Evolutionary conservation across 2,329 filamentous ascomycete genomes (phyloP), one percentile per base, ranked within the genome.

Genomic region (Aschersonia sp.): DNA sequence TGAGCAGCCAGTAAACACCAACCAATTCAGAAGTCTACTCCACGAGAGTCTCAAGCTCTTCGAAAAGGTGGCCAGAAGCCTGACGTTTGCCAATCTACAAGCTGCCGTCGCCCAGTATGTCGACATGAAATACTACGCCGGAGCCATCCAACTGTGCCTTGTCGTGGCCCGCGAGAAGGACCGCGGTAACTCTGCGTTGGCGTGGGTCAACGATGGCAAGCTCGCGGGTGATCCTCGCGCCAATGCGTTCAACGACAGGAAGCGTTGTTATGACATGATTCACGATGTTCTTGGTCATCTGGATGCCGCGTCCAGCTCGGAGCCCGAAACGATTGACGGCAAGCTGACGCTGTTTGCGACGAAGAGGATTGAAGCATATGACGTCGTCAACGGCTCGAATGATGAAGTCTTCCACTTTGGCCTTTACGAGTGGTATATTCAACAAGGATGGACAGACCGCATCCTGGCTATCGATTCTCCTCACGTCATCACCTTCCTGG

Each of bases 341-440:
- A 80, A 84, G 54, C 76, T 78, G 45, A 89, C 87, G 0, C 64
- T 87, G 10, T 77, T 85, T 22, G 80, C 82, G 2, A 89, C 82
- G 44, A 87, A 92, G 62, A 78, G 85, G 53, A 77, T 79, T 45
- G 90, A 98, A 66, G 90, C 92, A 0, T 95, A 97, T 64, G 78
- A 82, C 43, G 85, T 95, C 2, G 88, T 98, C 56, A 87, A 94
- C 59, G 77, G 76, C 49, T 94, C 90, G 0, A 77, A 83, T 11
- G 92, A 98, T 55, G 87, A 95, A 58, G 85, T 95, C 5, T 98
- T 98, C 69, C 84, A 97, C 62, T 94, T 87, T 51, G 87, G 87
- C 57, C 73, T 98, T n/a, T 98, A 95, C 61, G 89, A 95, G 58
- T 98, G 92, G 90, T 98, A 98, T 64, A 81, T 97, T 54, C 67